Percentiles rank a stretch among this genome's conserved stretches.
Evolutionary conservation across 441 rosid species (phyloP).

Genomic region (Manihot esculenta): DNA sequence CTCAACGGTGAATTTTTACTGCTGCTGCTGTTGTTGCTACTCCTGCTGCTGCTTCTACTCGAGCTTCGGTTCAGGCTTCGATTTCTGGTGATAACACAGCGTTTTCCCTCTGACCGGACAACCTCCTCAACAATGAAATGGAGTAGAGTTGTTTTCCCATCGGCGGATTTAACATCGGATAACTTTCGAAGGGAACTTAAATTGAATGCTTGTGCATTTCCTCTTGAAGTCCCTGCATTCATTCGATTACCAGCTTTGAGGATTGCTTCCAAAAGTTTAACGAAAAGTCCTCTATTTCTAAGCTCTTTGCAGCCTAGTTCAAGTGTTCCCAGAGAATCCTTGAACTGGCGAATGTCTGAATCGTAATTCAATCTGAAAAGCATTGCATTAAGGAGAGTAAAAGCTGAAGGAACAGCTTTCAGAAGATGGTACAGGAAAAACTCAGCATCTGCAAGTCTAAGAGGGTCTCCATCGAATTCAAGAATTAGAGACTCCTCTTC

Average conservation of each 20-base stretch:
- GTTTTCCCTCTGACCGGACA: slow-evolving; percentile 73
- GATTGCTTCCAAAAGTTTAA: slow-evolving; percentile 87
- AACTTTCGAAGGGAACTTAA: slow-evolving; percentile 70
- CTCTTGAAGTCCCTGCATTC: slow-evolving; percentile 94
- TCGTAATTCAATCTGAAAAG: slow-evolving; percentile 65
- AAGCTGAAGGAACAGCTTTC: slow-evolving; percentile 72
- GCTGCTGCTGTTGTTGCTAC: slow-evolving; percentile 31
- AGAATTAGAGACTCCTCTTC: slow-evolving; percentile 67
- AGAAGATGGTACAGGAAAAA: slow-evolving; percentile 69
- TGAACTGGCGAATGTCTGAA: slow-evolving; percentile 52
- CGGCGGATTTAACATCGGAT: slow-evolving; percentile 79
- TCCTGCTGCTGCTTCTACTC: slow-evolving; percentile 30
- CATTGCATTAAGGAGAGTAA: slow-evolving; percentile 61
- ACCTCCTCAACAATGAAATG: slow-evolving; percentile 87
- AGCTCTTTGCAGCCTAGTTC: slow-evolving; percentile 77
- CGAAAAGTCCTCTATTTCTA: slow-evolving; percentile 65
- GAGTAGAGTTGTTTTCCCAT: slow-evolving; percentile 82
- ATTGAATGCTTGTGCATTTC: slow-evolving; percentile 89
- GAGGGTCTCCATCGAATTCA: slow-evolving; percentile 50
- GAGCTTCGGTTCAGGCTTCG: slow-evolving; percentile 39
- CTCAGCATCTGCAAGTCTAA: slow-evolving; percentile 71
- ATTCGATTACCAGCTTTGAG: slow-evolving; percentile 93
- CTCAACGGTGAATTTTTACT: slow-evolving; percentile 19
- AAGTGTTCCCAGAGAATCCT: slow-evolving; percentile 50
- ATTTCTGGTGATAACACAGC: slow-evolving; percentile 48